Base-by-base conservation (phyloP, 2,329 filamentous ascomycete species). In the Endoconidiophora polonica region DNA sequence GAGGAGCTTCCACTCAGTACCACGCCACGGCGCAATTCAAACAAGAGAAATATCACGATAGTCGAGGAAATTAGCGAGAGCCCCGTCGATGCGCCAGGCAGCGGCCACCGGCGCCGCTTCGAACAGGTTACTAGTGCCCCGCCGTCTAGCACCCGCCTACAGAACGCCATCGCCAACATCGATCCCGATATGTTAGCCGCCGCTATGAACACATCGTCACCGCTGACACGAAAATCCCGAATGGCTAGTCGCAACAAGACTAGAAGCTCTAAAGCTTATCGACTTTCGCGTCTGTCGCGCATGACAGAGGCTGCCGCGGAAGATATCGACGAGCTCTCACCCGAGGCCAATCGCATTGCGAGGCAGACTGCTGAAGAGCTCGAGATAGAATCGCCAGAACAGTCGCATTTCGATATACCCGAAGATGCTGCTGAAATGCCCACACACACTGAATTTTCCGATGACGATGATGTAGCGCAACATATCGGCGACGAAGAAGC, bases 51-150 rank as follows among this genome's bases (percentile, higher is more conserved):
- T 14, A 18, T 20, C 43, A 20, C 39, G 39, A 40, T 55, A 12
- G 54, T 57, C 14, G 68, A 72, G 44, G 69, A 73, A 57, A 65
- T 75, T 12, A 64, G 62, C 36, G 73, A 79, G 57, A 77, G 73
- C 50, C 75, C 76, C 0, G 61, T 57, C 6, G 60, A 72, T 55
- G 73, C 73, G 12, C 75, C 74, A 1, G 75, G 74, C 2, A 77
- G 73, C 55, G 75, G 74, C 1, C 42, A 41, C n/a, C 67, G 66
- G 6, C 62, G 73, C 45, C 66, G 68, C 23, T 64, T 59, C 3
- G 58, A 72, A 12, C 61, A 59, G 12, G 29, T 57, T 62, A 5
- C 61, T 59, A 33, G 62, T 61, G 61, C 62, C 1, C 53, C 67
- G 5, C 64, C 62, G 1, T 69, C 66, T 2, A 69, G 66, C 20